phyloP scores from a whole-genome alignment of 2,329 filamentous ascomycete genomes.

The Phaeosphaeriaceae sp. region DNA sequence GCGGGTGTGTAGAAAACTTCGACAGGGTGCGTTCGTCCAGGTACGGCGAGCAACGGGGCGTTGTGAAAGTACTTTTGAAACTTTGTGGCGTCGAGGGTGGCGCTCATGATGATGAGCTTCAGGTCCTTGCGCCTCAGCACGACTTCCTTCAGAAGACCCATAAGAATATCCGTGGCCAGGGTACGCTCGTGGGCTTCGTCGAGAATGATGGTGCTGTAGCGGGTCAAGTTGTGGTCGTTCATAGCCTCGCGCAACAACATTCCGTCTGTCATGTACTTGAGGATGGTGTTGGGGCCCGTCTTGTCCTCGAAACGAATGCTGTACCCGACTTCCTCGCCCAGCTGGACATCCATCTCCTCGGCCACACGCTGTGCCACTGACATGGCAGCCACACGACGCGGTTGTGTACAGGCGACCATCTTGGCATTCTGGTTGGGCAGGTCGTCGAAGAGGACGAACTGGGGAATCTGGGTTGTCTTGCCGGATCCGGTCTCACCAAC shows the following conservation, averaged over 20 bases:
- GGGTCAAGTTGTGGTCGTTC: slow-evolving; percentile 83
- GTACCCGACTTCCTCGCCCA: slow-evolving; percentile 94
- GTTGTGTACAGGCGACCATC: slow-evolving; percentile 96
- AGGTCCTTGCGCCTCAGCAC: slow-evolving; percentile 83
- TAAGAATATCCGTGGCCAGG: slow-evolving; percentile 93
- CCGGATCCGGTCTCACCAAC: slow-evolving; percentile 99
- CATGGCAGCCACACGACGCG: slow-evolving; percentile 95
- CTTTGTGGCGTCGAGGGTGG: slow-evolving; percentile 95
- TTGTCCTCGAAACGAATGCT: slow-evolving; percentile 97
- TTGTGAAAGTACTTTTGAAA: slow-evolving; percentile 98
- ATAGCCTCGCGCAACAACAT: slow-evolving; percentile 97
- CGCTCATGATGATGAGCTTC: slow-evolving; percentile 95
- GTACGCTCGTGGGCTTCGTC: slow-evolving; percentile 98
- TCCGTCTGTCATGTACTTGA: slow-evolving; percentile 99
- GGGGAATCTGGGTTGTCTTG: slow-evolving; percentile 98
- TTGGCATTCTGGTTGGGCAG: slow-evolving; percentile 84
- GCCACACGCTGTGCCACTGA: slow-evolving; percentile 96
- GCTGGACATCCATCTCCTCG: slow-evolving; percentile 89
- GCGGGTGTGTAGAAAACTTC: slow-evolving; percentile 99
- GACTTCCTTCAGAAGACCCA: slow-evolving; percentile 92
- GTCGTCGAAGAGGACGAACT: slow-evolving; percentile 97
- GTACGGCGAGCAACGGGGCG: slow-evolving; percentile 90
- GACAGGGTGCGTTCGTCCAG: slow-evolving; percentile 92
- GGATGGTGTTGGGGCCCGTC: slow-evolving; percentile 83
- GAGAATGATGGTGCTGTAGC: slow-evolving; percentile 96